Base-by-base conservation (phyloP, 2,329 filamentous ascomycete genomes). In the Monilinia laxa region DNA sequence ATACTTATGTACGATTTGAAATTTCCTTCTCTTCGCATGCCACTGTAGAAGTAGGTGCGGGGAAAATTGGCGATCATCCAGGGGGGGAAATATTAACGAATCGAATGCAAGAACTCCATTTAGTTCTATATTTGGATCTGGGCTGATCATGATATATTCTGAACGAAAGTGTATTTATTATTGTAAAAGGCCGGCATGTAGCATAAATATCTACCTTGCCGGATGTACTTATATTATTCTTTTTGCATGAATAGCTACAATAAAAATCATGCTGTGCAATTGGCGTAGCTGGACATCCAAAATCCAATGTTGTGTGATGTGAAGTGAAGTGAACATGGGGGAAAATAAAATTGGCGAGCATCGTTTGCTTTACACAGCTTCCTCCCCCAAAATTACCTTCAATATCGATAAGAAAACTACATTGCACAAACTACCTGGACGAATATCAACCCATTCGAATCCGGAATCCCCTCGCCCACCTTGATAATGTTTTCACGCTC, bases 401-500 rank as follows among this genome's bases (percentile, higher is more conserved):
- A 18, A 35, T 60, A 4, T 14, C 23, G 1, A 35, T 18, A 53
- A 38, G 16, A 16, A 10, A 20, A 28, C n/a, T 25, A n/a, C 35
- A 35, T 42, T 51, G n/a, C 45, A 23, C 28, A 51, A 38, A 1
- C 2, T 51, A n/a, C 18, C 45, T 7, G 40, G 2, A 42, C 40
- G 40, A 42, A 9, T 51, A 38, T 16, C 28, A 60, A 38, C 23
- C 10, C 14, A 12, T 51, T 42, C 6, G 16, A 25, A 55, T n/a
- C n/a, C 25, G 18, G 9, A 35, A 56, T 4, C 6, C 18, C 20
- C 38, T 64, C 38, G 57, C 12, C 38, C 23, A 23, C 11, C 25
- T 45, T 60, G 14, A 64, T 1, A 18, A 74, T 74, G 72, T 64
- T 69, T 31, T 58, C 71, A 58, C 65, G 72, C 64, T 66, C 68